These are phyloP conservation scores for Cenococcum geophilum DNA, from an alignment of 495 filamentous ascomycete species.

Conservation along the genomic window DNA sequence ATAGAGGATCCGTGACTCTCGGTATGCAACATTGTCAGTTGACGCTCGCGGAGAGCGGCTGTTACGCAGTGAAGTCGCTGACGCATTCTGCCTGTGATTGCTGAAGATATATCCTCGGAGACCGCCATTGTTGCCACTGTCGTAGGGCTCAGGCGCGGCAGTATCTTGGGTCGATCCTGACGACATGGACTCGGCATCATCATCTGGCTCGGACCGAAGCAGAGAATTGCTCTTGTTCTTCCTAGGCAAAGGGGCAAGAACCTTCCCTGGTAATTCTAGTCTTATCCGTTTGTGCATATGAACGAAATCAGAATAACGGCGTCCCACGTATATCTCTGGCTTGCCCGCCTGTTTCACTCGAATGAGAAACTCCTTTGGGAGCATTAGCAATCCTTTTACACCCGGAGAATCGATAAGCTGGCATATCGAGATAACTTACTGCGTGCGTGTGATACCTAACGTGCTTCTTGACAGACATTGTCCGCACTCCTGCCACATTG, in stretches of 20 bases:
- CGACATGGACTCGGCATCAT: slow-evolving; percentile 69
- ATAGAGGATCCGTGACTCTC: slow-evolving; percentile 52
- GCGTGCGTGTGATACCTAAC: slow-evolving; percentile 88
- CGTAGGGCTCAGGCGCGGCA: slow-evolving; percentile 23
- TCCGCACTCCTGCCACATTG: slow-evolving; percentile 86
- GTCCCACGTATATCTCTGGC: slow-evolving; percentile 67
- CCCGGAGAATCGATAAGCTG: neutral
- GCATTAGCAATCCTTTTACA: slow-evolving; percentile 1
- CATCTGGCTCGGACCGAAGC: slow-evolving; percentile 53
- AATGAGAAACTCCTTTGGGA: slow-evolving; percentile 74
- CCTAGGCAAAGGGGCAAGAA: slow-evolving; percentile 76
- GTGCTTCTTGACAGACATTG: slow-evolving; percentile 73
- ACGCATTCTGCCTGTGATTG: slow-evolving; percentile 28
- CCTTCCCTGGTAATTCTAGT: slow-evolving; percentile 83
- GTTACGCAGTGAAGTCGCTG: slow-evolving; percentile 27
- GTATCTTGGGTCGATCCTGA: slow-evolving; percentile 62
- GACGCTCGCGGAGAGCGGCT: slow-evolving; percentile 48
- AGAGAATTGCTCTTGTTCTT: slow-evolving; percentile 73
- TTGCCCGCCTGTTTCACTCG: slow-evolving; percentile 68
- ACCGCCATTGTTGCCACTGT: slow-evolving; percentile 35
- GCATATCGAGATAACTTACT: slow-evolving; percentile 48
- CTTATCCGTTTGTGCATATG: slow-evolving; percentile 72
- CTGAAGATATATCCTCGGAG: slow-evolving; percentile 39
- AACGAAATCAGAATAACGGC: slow-evolving; percentile 83
- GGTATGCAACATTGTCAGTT: slow-evolving; percentile 36